Evolutionary conservation across 345 rosid genomes (phyloP).

Genomic region (Clausena lansium): DNA sequence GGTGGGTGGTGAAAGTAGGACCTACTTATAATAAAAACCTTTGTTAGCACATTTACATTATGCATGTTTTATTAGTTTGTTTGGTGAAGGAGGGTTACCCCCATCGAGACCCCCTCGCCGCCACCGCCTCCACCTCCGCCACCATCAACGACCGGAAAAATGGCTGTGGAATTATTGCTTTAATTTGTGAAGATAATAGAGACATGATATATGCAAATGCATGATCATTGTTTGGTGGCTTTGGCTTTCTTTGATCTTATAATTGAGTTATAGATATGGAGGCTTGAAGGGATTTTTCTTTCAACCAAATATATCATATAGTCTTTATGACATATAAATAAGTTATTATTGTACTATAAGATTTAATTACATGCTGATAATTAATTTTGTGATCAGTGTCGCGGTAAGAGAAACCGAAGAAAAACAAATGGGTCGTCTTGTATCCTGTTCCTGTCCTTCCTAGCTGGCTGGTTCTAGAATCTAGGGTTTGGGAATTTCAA

Average conservation of each 20-base stretch:
- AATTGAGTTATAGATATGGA: neutral
- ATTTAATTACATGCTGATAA: neutral
- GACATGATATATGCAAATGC: neutral
- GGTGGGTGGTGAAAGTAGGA: constrained; percentile 17
- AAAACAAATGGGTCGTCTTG: no score
- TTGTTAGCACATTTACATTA: neutral
- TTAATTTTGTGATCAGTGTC: neutral
- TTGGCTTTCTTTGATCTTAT: neutral
- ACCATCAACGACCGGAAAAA: constrained; percentile 5
- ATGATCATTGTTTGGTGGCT: constrained; percentile 10
- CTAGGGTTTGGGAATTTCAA: constrained; percentile 13
- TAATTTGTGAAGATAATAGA: constrained; percentile 3
- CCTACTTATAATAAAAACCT: constrained; percentile 25
- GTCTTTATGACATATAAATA: no score
- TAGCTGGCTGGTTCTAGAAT: constrained; percentile 8
- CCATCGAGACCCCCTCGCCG: neutral
- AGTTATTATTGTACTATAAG: neutral
- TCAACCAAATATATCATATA: neutral
- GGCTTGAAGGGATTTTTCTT: neutral
- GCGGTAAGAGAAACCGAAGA: neutral
- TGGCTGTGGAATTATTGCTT: neutral
- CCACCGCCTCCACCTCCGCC: constrained; percentile 13
- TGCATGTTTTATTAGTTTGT: neutral
- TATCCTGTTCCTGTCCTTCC: neutral
- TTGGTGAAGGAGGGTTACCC: constrained; percentile 18